A percentile compares a stretch with the other conserved stretches of the same genome.
Conservation (phyloP, 2,329 filamentous ascomycete species). For the Apiospora phragmitis region DNA sequence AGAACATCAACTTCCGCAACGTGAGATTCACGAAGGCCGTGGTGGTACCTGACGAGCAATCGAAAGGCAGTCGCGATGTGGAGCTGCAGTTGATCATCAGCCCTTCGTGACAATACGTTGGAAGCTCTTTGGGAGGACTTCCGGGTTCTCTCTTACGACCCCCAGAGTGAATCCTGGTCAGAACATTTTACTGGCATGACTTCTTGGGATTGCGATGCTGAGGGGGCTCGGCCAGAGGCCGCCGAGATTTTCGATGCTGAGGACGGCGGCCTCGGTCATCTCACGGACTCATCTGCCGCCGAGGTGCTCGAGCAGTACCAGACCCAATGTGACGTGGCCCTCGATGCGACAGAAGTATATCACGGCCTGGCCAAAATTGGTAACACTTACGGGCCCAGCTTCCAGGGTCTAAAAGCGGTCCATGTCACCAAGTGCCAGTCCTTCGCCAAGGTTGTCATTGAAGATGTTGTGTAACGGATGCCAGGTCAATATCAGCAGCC, state of each 20-base stretch:
- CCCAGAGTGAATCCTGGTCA: constrained; percentile 9
- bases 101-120: constrained; percentile 4
- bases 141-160: constrained; percentile 12
- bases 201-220: constrained; percentile 10
- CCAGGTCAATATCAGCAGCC: constrained; percentile 14
- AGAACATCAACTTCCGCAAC: constrained; percentile 12
- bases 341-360: constrained; percentile 11
- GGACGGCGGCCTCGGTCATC: constrained; percentile 7
- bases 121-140: constrained; percentile 9
- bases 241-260: neutral
- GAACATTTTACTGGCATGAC: constrained; percentile 7
- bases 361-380: neutral
- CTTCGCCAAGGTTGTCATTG: constrained; percentile 3
- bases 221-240: neutral
- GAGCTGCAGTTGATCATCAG: constrained; percentile 13
- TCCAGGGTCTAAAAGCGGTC: constrained; percentile 9
- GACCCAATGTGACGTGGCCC: neutral
- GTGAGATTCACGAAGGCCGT: constrained; percentile 8
- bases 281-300: constrained; percentile 11
- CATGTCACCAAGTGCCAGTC: constrained; percentile 1
- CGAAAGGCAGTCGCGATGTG: neutral
- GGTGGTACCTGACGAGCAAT: neutral
- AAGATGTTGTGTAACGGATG: constrained; percentile 11
- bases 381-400: constrained; percentile 12
- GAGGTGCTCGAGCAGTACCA: constrained; percentile 6